Evolutionary conservation across 208 protist species (phyloP).

Genomic region (Leishmania gerbilli): DNA sequence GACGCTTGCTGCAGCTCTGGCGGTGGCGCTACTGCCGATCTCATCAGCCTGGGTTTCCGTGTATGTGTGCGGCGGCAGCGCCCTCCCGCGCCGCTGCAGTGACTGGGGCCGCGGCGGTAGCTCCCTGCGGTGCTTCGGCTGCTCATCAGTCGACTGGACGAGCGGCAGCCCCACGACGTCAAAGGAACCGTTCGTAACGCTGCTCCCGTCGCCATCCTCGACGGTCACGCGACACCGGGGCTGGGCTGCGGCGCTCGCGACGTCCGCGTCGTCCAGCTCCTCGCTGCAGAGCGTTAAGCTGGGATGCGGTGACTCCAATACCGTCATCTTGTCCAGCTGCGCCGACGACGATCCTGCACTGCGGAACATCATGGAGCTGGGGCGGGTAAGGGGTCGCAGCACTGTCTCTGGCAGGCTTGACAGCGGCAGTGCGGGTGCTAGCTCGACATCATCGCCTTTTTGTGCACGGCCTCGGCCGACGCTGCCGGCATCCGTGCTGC

Average conservation of each 20-base stretch:
- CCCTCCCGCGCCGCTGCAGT: neutral
- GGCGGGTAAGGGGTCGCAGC: neutral
- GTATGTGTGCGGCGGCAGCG: neutral
- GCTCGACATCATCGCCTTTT: neutral
- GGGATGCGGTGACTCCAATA: constrained; percentile 18
- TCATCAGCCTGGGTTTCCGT: neutral
- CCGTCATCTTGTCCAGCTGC: constrained; percentile 22
- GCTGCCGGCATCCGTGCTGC: neutral
- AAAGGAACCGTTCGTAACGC: neutral
- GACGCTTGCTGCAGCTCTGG: neutral
- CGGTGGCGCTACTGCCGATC: neutral
- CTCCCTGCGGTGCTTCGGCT: neutral
- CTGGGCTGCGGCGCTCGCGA: neutral
- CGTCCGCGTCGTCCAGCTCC: constrained; percentile 5
- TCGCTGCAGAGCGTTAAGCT: constrained; percentile 9
- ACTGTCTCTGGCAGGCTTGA: neutral
- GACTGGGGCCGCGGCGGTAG: neutral
- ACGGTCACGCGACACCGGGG: neutral
- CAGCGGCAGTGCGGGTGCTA: neutral
- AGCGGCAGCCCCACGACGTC: neutral
- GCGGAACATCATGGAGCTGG: constrained; percentile 18
- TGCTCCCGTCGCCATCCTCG: constrained; percentile 5
- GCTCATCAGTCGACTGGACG: neutral
- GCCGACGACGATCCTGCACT: constrained; percentile 14
- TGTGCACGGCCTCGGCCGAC: neutral